Percentiles rank a stretch among this genome's conserved stretches.
Conservation (phyloP, 2,329 filamentous ascomycete genomes). For the Alternaria brassicae region DNA sequence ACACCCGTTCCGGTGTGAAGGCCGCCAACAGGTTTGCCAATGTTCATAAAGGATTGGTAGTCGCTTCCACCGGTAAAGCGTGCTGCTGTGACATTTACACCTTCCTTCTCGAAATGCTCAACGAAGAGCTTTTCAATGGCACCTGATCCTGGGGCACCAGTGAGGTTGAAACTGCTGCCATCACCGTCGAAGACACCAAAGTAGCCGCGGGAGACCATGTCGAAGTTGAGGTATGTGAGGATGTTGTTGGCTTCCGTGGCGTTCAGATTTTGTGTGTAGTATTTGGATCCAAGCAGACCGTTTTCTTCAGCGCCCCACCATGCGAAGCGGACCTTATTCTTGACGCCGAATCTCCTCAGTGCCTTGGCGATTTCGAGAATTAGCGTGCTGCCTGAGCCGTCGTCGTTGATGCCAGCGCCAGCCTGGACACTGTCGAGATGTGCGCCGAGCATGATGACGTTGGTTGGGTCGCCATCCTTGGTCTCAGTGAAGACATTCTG, state of each 20-base stretch:
- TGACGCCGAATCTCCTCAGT: constrained; percentile 48
- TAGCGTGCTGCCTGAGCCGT: constrained; percentile 49
- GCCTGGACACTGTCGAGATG: constrained; percentile 50
- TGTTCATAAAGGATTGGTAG: constrained; percentile 52
- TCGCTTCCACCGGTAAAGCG: constrained; percentile 51
- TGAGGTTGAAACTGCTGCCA: constrained; percentile 44
- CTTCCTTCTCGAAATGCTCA: constrained; percentile 44
- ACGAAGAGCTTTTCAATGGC: constrained; percentile 49
- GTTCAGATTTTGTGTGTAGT: constrained; percentile 48
- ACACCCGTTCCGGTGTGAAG: constrained; percentile 52
- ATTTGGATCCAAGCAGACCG: constrained; percentile 49
- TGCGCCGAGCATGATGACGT: constrained; percentile 50
- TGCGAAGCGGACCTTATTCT: constrained; percentile 52
- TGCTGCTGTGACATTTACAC: constrained; percentile 48
- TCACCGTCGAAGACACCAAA: constrained; percentile 52
- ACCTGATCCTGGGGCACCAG: constrained; percentile 44
- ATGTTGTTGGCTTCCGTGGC: constrained; percentile 46
- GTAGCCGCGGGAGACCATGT: constrained; percentile 52
- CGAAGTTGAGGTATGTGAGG: constrained; percentile 53
- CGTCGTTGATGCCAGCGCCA: constrained; percentile 53
- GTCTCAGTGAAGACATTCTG: constrained; percentile 53
- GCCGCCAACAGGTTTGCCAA: constrained; percentile 51
- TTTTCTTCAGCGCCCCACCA: constrained; percentile 54
- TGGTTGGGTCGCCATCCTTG: constrained; percentile 46
- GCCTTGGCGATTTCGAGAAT: constrained; percentile 50